Conservation (phyloP, 108 stramenopile species). For the Chaetoceros tenuissimus region DNA sequence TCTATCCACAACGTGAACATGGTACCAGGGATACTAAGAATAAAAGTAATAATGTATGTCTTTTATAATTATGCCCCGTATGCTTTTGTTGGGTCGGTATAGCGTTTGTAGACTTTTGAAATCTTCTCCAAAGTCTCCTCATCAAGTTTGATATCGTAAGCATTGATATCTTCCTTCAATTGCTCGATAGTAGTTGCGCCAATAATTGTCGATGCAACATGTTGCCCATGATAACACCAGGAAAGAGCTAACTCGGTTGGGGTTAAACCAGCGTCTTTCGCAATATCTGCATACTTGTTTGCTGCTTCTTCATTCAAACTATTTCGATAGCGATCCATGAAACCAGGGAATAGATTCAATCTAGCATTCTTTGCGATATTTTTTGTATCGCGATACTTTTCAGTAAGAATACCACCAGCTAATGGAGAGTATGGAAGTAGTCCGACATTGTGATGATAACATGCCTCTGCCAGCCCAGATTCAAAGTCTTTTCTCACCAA, state of each 20-base stretch:
- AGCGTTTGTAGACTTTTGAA: conserved; percentile 56
- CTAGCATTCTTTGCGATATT: conserved; percentile 36
- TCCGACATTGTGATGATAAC: conserved; percentile 78
- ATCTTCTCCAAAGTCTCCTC: conserved; percentile 51
- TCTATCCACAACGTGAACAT: too few species aligned
- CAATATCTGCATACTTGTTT: conserved; percentile 56
- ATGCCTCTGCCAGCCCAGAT: conserved; percentile 77
- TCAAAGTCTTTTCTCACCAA: conserved; percentile 85
- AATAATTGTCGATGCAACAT: conserved; percentile 84
- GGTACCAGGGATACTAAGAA: too few species aligned
- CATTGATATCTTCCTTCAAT: conserved; percentile 62
- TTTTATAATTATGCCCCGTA: conserved; percentile 15
- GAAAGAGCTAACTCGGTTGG: conserved; percentile 74
- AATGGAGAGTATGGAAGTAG: conserved; percentile 85
- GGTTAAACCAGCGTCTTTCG: conserved; percentile 44
- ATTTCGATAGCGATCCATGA: conserved; percentile 73
- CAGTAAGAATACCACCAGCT: conserved; percentile 82
- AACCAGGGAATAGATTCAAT: conserved; percentile 74
- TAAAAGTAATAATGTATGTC: too few species aligned
- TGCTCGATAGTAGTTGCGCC: conserved; percentile 85
- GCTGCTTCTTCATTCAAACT: conserved; percentile 60
- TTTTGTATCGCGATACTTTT: conserved; percentile 52
- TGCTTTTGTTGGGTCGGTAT: conserved; percentile 78
- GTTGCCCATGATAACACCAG: conserved; percentile 80
- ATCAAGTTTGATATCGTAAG: conserved; percentile 43